phyloP scores from a whole-genome alignment of 2,329 filamentous ascomycete species.

The Verticillium tricorpus region DNA sequence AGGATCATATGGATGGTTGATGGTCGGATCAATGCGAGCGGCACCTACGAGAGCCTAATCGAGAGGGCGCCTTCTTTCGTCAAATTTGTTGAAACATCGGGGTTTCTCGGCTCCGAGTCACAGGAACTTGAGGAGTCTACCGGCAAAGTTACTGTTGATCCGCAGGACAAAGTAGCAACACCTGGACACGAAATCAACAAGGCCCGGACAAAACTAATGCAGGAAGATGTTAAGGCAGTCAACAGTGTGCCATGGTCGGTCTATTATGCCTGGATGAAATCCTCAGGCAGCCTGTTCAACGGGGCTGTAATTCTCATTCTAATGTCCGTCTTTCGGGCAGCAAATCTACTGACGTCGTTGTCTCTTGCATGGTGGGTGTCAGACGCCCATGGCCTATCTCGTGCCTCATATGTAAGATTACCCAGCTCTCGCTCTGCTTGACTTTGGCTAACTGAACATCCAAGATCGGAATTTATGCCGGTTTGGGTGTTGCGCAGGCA shows the following conservation, averaged over 20 bases:
- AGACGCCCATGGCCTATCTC: conserved; percentile 62
- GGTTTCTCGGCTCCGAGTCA: conserved; percentile 61
- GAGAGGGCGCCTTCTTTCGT: conserved; percentile 69
- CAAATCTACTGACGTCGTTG: conserved; percentile 81
- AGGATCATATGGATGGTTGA: conserved; percentile 90
- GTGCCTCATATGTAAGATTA: conserved; percentile 46
- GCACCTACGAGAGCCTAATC: conserved; percentile 91
- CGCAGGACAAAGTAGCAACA: conserved; percentile 36
- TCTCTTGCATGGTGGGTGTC: conserved; percentile 96
- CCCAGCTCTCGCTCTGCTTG: conserved; percentile 43
- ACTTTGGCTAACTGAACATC: conserved; percentile 45
- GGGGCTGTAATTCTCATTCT: conserved; percentile 59
- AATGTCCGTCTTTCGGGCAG: conserved; percentile 69
- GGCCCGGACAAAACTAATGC: conserved; percentile 67
- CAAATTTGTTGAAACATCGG: conserved; percentile 79
- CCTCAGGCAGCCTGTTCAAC: conserved; percentile 68
- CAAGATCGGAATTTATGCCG: conserved; percentile 72
- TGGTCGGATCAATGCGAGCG: conserved; percentile 77
- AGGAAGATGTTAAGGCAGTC: conserved; percentile 64
- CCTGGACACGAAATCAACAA: conserved; percentile 43
- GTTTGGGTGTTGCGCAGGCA: conserved; percentile 66
- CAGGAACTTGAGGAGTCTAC: conserved; percentile 42
- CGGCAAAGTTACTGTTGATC: conserved; percentile 24
- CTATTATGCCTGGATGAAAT: conserved; percentile 71
- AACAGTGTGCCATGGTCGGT: conserved; percentile 76